Conservation (phyloP, 345 rosid species). For the Cardamine chenopodiifolia region DNA sequence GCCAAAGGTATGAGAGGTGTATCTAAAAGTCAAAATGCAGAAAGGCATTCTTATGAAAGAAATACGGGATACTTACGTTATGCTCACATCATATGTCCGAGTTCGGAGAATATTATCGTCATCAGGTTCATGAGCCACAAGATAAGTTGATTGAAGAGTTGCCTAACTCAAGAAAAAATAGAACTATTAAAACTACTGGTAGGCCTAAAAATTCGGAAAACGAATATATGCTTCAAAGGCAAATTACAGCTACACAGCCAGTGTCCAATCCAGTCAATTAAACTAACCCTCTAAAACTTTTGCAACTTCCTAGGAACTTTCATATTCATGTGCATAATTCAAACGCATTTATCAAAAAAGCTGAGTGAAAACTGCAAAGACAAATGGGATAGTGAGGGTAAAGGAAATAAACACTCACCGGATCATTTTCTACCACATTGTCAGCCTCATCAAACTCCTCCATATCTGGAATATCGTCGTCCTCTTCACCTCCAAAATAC, state of each 20-base stretch:
- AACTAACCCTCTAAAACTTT: background rate
- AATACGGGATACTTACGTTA: slow-evolving; percentile 62
- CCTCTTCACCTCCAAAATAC: slow-evolving; percentile 83
- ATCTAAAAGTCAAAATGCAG: slow-evolving; percentile 13
- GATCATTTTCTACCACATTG: slow-evolving; percentile 71
- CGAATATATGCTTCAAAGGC: background rate
- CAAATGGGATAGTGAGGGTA: slow-evolving; percentile 4
- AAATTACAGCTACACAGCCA: background rate
- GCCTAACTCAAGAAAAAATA: slow-evolving; percentile 54
- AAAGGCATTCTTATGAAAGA: background rate
- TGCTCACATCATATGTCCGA: slow-evolving; percentile 97
- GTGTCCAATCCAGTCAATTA: background rate
- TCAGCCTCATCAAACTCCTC: slow-evolving; percentile 81
- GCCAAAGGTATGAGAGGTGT: slow-evolving; percentile 3
- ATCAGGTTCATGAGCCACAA: slow-evolving; percentile 87
- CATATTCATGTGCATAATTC: slow-evolving; percentile 1
- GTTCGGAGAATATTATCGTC: slow-evolving; percentile 91
- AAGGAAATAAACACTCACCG: slow-evolving; percentile 49
- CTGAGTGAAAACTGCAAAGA: slow-evolving; percentile 13
- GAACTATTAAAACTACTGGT: background rate
- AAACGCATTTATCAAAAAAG: background rate
- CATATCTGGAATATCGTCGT: slow-evolving; percentile 95
- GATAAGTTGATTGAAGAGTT: slow-evolving; percentile 70
- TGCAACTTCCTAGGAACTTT: slow-evolving; percentile 1
- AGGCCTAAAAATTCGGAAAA: background rate